Percentiles rank a stretch among this genome's conserved stretches.
Conservation (phyloP, 306 rosid genomes). For the Dalbergia oliveri region DNA sequence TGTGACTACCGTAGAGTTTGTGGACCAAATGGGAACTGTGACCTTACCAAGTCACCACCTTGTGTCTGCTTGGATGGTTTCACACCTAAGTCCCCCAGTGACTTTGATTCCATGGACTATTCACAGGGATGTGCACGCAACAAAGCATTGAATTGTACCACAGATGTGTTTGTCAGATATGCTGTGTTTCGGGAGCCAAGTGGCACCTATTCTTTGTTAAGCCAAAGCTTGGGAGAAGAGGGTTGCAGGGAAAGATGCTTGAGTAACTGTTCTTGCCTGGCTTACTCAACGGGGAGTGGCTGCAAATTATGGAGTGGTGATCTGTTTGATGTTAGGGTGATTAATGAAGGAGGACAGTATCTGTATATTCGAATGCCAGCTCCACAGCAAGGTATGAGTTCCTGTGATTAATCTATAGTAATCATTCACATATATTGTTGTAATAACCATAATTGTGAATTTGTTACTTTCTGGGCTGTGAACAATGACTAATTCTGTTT, state of each 20-base stretch:
- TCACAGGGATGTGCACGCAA: conserved; percentile 39
- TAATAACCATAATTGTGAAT: background rate
- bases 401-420: background rate
- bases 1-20: conserved; percentile 37
- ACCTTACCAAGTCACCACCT: background rate
- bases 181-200: conserved; percentile 31
- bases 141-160: conserved; percentile 37
- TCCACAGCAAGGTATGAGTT: conserved; percentile 41
- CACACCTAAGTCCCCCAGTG: background rate
- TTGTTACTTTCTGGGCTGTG: background rate
- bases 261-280: conserved; percentile 50
- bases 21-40: conserved; percentile 49
- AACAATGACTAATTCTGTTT: background rate
- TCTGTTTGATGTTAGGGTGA: conserved; percentile 45
- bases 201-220: conserved; percentile 17
- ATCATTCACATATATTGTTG: background rate
- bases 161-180: conserved; percentile 36
- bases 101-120: conserved; percentile 27
- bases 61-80: conserved; percentile 51
- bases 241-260: conserved; percentile 45
- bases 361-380: conserved; percentile 42
- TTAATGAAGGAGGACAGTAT: conserved; percentile 24
- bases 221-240: conserved; percentile 8
- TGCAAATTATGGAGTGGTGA: conserved; percentile 51
- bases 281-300: conserved; percentile 36